A percentile compares a stretch with the other conserved stretches of the same genome.
Evolutionary conservation across 352 stramenopile species (phyloP).

Genomic region (Phytophthora sojae): DNA sequence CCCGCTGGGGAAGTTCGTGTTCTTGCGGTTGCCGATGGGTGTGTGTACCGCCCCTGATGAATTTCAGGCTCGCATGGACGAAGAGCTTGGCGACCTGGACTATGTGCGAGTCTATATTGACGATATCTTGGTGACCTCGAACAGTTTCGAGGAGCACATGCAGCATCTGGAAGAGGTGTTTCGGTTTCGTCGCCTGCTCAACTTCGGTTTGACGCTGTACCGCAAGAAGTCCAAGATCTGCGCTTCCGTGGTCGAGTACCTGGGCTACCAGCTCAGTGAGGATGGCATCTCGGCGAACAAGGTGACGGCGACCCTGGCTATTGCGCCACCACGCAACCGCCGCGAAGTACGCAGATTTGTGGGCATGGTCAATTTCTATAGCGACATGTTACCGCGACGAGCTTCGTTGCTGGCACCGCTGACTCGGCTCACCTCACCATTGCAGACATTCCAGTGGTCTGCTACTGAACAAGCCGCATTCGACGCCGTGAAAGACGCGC

Average conservation of each 20-base stretch:
- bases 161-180: background rate
- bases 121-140: background rate
- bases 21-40: background rate
- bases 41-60: background rate
- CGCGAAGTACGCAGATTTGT: background rate
- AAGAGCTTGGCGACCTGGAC: background rate
- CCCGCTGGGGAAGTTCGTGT: background rate
- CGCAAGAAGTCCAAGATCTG: conserved; percentile 1
- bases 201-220: background rate
- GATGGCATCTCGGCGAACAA: background rate
- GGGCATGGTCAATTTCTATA: background rate
- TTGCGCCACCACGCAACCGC: background rate
- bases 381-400: background rate
- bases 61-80: background rate
- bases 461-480: background rate
- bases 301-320: background rate
- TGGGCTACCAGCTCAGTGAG: background rate
- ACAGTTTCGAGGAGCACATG: conserved; percentile 1
- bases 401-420: background rate
- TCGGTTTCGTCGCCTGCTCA: background rate
- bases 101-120: background rate
- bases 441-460: background rate
- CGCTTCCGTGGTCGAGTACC: background rate
- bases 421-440: background rate
- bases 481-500: background rate